A percentile compares a stretch with the other conserved stretches of the same genome.
Conservation (phyloP, 2,329 filamentous ascomycete genomes). For the Polychaeton citri region DNA sequence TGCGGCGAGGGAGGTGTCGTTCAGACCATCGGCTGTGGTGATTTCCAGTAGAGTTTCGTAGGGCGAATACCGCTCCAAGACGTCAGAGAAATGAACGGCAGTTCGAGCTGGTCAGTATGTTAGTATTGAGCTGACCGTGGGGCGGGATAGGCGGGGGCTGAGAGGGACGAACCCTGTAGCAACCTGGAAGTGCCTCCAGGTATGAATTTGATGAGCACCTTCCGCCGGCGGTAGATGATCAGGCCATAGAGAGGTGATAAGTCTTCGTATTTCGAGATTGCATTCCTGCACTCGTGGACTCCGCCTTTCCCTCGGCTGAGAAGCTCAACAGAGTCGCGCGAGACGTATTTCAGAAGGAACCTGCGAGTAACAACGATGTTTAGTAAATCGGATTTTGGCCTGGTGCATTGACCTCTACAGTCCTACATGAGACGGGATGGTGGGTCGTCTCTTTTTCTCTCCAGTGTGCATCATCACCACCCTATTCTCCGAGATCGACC, state of each 20-base stretch:
- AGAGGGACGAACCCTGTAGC: constrained; percentile 73
- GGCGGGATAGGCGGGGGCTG: too few species aligned
- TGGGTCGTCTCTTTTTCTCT: too few species aligned
- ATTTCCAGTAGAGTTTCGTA: constrained; percentile 79
- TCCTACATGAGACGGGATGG: too few species aligned
- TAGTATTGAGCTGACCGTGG: too few species aligned
- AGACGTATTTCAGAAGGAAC: constrained; percentile 87
- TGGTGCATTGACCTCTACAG: too few species aligned
- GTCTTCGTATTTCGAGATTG: constrained; percentile 67
- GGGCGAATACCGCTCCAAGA: constrained; percentile 59
- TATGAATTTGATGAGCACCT: constrained; percentile 83
- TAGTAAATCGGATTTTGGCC: too few species aligned
- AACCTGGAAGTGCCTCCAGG: constrained; percentile 83
- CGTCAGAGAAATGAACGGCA: constrained; percentile 52
- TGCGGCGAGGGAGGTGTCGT: constrained; percentile 74
- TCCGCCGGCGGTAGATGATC: constrained; percentile 75
- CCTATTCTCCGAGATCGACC: too few species aligned
- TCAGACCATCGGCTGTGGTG: constrained; percentile 60
- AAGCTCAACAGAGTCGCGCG: constrained; percentile 76
- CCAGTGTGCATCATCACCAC: too few species aligned
- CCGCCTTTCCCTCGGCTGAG: constrained; percentile 66
- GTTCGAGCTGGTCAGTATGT: constrained; percentile 86
- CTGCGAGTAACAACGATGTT: too few species aligned
- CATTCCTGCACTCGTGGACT: constrained; percentile 67
- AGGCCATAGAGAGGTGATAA: constrained; percentile 84